Evolutionary conservation across 805 yeast genomes (phyloP).

Genomic region (Nakazawaea sp.): DNA sequence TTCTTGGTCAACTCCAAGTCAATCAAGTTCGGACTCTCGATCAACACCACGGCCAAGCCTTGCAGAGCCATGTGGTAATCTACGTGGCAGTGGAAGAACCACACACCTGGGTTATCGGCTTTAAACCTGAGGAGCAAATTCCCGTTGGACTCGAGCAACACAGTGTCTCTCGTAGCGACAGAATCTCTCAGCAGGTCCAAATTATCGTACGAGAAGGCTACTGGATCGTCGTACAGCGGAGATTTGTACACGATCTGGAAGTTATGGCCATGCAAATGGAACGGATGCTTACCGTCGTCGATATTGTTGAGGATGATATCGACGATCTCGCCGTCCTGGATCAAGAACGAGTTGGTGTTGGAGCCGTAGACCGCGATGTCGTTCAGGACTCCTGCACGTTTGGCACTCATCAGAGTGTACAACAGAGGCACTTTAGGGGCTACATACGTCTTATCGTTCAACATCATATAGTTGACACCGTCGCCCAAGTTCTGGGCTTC

Average conservation of each 20-base stretch:
- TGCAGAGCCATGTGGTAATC: constrained; percentile 76
- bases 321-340: constrained; percentile 55
- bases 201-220: constrained; percentile 39
- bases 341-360: constrained; percentile 55
- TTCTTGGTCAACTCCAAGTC: constrained; percentile 40
- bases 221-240: constrained; percentile 43
- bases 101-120: constrained; percentile 88
- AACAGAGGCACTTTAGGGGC: constrained; percentile 69
- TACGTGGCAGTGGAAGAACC: constrained; percentile 92
- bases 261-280: constrained; percentile 71
- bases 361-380: constrained; percentile 67
- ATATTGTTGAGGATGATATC: constrained; percentile 74
- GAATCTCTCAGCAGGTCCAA: constrained; percentile 42
- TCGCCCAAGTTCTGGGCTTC: constrained; percentile 65
- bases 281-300: constrained; percentile 77
- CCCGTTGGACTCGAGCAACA: constrained; percentile 60
- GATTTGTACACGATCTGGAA: constrained; percentile 59
- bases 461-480: constrained; percentile 73
- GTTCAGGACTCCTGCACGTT: constrained; percentile 49
- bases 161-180: constrained; percentile 72
- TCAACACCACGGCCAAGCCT: constrained; percentile 65
- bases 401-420: constrained; percentile 51
- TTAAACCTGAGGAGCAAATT: constrained; percentile 63
- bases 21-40: constrained; percentile 80
- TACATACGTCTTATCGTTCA: constrained; percentile 58